Evolutionary conservation across 1,139 yeast species (phyloP), one percentile per base, ranked within the genome.

Genomic region (Suhomyces anneliseae): DNA sequence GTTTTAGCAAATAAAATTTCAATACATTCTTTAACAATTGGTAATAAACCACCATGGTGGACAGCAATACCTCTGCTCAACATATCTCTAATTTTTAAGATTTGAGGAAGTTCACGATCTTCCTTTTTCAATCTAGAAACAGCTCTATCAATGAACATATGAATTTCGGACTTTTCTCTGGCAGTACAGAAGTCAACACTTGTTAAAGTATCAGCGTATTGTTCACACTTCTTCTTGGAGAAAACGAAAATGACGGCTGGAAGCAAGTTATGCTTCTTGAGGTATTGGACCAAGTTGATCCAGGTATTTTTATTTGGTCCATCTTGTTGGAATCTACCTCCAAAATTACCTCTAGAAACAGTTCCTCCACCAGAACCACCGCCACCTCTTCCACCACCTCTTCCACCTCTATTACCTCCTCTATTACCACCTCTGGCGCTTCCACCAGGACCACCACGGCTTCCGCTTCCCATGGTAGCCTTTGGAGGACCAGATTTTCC

Each of bases 231-330:
- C 62, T 90, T 90, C 61, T 93, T 90, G 33, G 97, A 90, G 60
- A 95, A 93, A 1, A 95, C 98, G 62, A 93, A 93, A 10, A 89
- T 73, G 14, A 93, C 99, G 5, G 90, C 97, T 1, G 99, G 99
- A 26, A 92, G 70, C 26, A 93, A 69, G 42, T 81, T 82, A 42
- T 85, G 74, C 40, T 79, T 77, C 54, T 83, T 82, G 56, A 93
- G 69, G 55, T 79, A 82, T 49, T 87, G 89, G n/a, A 89, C 89
- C 40, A 95, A 68, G 31, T 82, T 80, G 8, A 79, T 63, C 96
- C 96, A 89, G 1, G 93, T 84, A 56, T 79, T 84, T 60, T 87
- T 89, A 49, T 82, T 83, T 11, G 96, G 96, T 0, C 86, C 86
- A 61, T 85, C 87, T 51, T 83, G 72, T 36, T 63, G 65, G 44